A percentile compares a stretch with the other conserved stretches of the same genome.
Conservation (phyloP, 2,329 filamentous ascomycete species). For the Sporothrix variecibatus region DNA sequence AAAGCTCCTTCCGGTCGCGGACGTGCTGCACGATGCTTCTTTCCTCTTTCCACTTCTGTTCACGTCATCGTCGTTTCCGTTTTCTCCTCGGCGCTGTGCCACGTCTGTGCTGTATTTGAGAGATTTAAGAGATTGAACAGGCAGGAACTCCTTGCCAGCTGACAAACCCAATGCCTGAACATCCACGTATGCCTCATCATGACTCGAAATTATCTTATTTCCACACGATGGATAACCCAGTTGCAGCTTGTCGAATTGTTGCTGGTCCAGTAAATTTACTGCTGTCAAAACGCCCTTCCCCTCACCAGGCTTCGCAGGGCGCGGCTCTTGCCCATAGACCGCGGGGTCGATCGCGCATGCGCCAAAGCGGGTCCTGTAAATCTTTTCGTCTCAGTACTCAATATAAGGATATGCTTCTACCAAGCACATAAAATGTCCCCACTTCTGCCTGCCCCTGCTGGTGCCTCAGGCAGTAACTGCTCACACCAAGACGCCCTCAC, state of each 20-base stretch:
- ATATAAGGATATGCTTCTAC: neutral
- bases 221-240: neutral
- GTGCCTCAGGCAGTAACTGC: slow-evolving; percentile 25
- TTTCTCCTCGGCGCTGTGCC: neutral
- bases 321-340: neutral
- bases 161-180: neutral
- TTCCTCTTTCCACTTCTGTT: neutral
- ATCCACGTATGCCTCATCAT: neutral
- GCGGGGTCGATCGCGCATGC: slow-evolving; percentile 3
- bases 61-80: neutral
- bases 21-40: neutral
- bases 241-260: no score
- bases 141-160: neutral
- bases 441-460: neutral
- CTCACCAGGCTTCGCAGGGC: neutral
- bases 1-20: neutral
- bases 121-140: neutral
- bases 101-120: no score
- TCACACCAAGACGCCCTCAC: neutral
- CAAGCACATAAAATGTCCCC: neutral
- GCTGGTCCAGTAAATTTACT: neutral
- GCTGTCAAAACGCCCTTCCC: neutral
- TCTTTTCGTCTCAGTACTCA: neutral
- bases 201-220: neutral
- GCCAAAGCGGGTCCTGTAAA: neutral